A percentile compares a stretch with the other conserved stretches of the same genome.
Conservation (phyloP, 1,284 basidiomycete genomes). For the Mycosarcoma maydis region DNA sequence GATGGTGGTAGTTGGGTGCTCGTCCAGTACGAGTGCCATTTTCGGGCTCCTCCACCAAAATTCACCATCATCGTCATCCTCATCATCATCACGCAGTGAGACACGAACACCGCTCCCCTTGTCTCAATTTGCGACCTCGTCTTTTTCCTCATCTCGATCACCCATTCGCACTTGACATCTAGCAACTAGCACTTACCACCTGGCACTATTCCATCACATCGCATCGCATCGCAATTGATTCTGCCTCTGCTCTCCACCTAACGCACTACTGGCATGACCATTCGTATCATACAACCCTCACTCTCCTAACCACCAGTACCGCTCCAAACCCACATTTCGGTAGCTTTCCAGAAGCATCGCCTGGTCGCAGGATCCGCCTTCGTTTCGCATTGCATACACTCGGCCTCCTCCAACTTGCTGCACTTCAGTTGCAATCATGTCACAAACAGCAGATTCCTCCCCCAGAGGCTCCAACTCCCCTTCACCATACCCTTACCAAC, state of each 20-base stretch:
- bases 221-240: neutral
- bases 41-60: conserved; percentile 6
- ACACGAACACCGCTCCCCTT: neutral
- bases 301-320: no score
- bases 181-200: no score
- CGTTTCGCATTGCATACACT: no score
- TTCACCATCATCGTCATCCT: conserved; percentile 1
- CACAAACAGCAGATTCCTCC: conserved; percentile 40
- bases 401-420: neutral
- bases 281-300: no score
- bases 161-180: no score
- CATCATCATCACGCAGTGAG: neutral
- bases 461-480: conserved; percentile 49
- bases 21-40: no score
- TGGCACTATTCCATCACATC: neutral
- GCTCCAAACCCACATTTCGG: no score
- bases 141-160: neutral
- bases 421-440: conserved; percentile 18
- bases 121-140: neutral
- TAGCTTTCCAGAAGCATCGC: no score
- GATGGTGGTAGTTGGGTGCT: no score
- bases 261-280: no score
- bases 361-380: no score
- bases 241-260: neutral
- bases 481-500: conserved; percentile 36